Base-by-base conservation (phyloP, 1,284 basidiomycete species). In the Tylopilus sp. region DNA sequence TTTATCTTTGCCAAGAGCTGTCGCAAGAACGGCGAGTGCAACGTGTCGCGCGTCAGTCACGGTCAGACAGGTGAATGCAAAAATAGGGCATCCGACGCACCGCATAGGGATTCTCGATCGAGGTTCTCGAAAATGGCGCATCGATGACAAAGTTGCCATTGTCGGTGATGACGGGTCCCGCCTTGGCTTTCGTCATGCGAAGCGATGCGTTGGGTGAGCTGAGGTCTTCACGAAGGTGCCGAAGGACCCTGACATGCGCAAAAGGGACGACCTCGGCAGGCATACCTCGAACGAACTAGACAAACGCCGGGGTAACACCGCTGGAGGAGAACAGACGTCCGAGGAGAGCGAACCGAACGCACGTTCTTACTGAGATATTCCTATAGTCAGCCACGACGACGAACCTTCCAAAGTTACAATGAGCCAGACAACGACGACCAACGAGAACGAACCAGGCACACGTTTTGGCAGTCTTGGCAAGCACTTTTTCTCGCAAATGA, bases 61-160 rank as follows among this genome's bases (percentile, higher is more conserved):
- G 5, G 12, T n/a, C 16, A 28, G 10, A 31, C 10, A 8, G 12
- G 16, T 7, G 28, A 34, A 33, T 13, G 6, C 4, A 34, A 21
- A 28, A 1, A n/a, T n/a, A n/a, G n/a, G n/a, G n/a, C n/a, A 15
- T 28, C 7, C 1, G 26, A 74, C 77, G 58, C 46, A 91, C 89
- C 55, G 75, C 75, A 46, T 75, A 74, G 1, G 93, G 91, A 40
- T 89, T 74, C 56, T 73, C 66, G 82, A 94, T 85, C 62, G 76
- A 66, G 38, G 84, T 79, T 49, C 73, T 75, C 13, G 80, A 74
- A 71, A 96, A 97, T 2, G 90, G 89, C 23, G 92, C 92, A 63
- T 97, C 94, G 58, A 97, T 92, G 59, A 96, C 80, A 66, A 97
- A 97, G 70, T 94, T 96, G 19, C 91, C 90, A 61, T 99, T 98